Percentiles rank a stretch among this genome's conserved stretches.
phyloP scores from a whole-genome alignment of 768 basidiomycete genomes.

The Tubosaeta sp. region DNA sequence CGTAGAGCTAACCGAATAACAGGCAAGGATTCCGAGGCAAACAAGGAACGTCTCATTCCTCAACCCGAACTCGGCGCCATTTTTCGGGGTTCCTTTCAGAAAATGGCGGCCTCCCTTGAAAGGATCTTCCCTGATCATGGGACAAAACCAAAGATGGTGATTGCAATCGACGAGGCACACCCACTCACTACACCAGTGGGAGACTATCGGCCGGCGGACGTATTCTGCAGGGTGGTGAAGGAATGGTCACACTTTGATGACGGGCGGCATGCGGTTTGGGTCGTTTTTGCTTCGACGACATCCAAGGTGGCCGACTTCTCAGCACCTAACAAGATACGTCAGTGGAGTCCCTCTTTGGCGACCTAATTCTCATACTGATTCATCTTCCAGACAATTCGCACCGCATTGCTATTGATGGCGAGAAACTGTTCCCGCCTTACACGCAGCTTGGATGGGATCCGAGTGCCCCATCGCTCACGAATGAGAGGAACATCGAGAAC shows the following conservation, averaged over 20 bases:
- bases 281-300: slow-evolving; percentile 14
- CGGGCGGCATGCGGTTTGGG: slow-evolving; percentile 7
- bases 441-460: slow-evolving; percentile 19
- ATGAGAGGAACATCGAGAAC: not conserved
- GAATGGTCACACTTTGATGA: slow-evolving; percentile 2
- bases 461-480: not conserved
- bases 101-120: not conserved
- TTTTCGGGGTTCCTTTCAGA: not conserved
- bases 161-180: slow-evolving; percentile 16
- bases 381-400: slow-evolving; percentile 6
- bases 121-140: not conserved
- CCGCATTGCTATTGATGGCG: not conserved
- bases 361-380: not conserved
- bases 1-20: not conserved
- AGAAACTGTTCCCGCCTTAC: slow-evolving; percentile 4
- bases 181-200: not conserved
- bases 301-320: slow-evolving; percentile 3
- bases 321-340: not conserved
- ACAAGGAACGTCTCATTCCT: not conserved
- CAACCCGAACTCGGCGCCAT: not conserved
- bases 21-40: not conserved
- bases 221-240: slow-evolving; percentile 2
- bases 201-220: slow-evolving; percentile 4
- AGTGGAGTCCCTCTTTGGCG: not conserved
- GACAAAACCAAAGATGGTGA: slow-evolving; percentile 3